Evolutionary conservation across 768 basidiomycete genomes (phyloP).

Genomic region (Lactifluus rugatus): DNA sequence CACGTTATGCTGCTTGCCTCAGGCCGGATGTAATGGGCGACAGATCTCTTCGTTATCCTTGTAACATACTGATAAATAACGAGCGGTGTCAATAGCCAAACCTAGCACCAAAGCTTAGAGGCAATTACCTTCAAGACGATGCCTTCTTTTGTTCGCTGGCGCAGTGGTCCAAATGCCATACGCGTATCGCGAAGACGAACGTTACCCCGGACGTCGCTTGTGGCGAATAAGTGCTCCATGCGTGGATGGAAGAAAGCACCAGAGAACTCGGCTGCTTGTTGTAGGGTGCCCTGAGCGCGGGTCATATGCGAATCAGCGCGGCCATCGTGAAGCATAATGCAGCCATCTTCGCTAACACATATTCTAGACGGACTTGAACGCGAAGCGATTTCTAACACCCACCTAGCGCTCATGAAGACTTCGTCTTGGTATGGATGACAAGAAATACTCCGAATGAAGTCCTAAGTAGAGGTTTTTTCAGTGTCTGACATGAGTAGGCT

Average conservation of each 20-base stretch:
- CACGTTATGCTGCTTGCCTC: conserved; percentile 62
- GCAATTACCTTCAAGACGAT: conserved; percentile 42
- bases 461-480: conserved; percentile 31
- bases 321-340: conserved; percentile 51
- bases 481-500: not conserved
- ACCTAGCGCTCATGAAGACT: conserved; percentile 63
- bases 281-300: conserved; percentile 42
- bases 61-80: conserved; percentile 33
- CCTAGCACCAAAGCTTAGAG: not conserved
- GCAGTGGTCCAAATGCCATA: conserved; percentile 58
- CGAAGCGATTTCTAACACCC: conserved; percentile 9
- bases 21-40: conserved; percentile 40
- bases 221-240: conserved; percentile 60
- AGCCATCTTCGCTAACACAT: conserved; percentile 55
- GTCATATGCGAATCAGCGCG: conserved; percentile 31
- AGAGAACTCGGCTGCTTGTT: conserved; percentile 47
- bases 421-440: conserved; percentile 63
- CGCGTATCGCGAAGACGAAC: conserved; percentile 62
- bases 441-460: conserved; percentile 52
- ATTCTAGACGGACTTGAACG: not conserved
- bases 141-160: conserved; percentile 38
- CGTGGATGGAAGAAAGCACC: conserved; percentile 58
- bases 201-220: conserved; percentile 46
- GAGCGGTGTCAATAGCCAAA: conserved; percentile 14
- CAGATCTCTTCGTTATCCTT: conserved; percentile 34